Conservation (phyloP, 371 early-diverging fungal genomes). For the Choanephora cucurbitarum region DNA sequence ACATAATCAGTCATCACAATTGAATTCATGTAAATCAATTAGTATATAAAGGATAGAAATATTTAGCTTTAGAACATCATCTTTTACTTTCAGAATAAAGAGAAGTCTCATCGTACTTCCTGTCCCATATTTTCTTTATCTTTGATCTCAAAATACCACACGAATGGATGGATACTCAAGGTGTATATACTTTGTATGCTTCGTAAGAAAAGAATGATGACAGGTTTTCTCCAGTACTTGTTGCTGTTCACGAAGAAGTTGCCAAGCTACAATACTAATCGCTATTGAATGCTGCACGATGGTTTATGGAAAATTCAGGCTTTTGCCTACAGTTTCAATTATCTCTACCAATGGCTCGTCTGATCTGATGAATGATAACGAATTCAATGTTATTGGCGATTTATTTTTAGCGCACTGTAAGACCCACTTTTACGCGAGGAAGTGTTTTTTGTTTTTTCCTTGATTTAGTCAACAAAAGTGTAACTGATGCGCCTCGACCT, state of each 20-base stretch:
- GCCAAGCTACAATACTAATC: slow-evolving; percentile 8
- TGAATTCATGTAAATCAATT: too few species aligned
- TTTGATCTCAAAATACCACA: too few species aligned
- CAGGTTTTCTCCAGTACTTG: slow-evolving; percentile 11
- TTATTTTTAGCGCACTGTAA: slow-evolving; percentile 15
- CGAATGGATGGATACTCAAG: slow-evolving; percentile 15
- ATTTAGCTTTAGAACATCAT: too few species aligned
- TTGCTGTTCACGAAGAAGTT: slow-evolving; percentile 16
- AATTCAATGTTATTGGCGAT: slow-evolving; percentile 12
- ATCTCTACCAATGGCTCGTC: slow-evolving; percentile 13
- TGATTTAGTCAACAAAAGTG: slow-evolving; percentile 7
- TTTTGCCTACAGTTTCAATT: slow-evolving; percentile 15
- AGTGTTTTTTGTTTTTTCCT: slow-evolving; percentile 16
- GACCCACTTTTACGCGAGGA: slow-evolving; percentile 10
- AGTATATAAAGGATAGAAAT: too few species aligned
- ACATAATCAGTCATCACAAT: too few species aligned
- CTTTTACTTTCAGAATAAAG: too few species aligned
- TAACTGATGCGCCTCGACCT: slow-evolving; percentile 1
- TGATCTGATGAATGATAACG: slow-evolving; percentile 3
- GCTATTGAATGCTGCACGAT: slow-evolving; percentile 4
- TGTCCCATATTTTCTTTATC: too few species aligned
- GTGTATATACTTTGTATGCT: slow-evolving; percentile 10
- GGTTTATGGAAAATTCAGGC: slow-evolving; percentile 8
- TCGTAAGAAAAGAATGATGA: slow-evolving; percentile 6
- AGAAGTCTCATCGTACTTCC: too few species aligned